These are phyloP conservation scores for Candida buenavistaensis DNA, from an alignment of 1,139 yeast genomes.

Conservation along the genomic window DNA sequence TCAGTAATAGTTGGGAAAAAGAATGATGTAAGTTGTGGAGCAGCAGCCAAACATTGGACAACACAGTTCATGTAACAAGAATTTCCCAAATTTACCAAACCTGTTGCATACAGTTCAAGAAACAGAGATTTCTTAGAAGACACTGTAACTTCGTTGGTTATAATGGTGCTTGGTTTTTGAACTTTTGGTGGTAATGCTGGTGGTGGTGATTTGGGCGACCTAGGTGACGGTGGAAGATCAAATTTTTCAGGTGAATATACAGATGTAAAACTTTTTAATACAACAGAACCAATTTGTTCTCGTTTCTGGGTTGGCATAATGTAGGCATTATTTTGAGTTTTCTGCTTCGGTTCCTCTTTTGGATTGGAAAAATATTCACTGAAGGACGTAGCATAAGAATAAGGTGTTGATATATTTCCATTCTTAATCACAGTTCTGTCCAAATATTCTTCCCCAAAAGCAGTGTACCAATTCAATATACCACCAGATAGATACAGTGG, in stretches of 20 bases:
- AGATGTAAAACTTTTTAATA: not conserved
- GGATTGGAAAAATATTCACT: constrained; percentile 43
- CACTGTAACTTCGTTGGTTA: constrained; percentile 10
- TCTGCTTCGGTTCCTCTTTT: constrained; percentile 13
- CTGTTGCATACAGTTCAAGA: constrained; percentile 45
- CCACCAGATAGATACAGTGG: constrained; percentile 46
- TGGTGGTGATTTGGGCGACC: constrained; percentile 3
- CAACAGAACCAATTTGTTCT: constrained; percentile 7
- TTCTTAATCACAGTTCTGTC: constrained; percentile 16
- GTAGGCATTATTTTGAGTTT: constrained; percentile 4
- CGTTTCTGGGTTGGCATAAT: constrained; percentile 7
- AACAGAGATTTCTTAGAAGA: constrained; percentile 16
- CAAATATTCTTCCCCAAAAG: constrained; percentile 32
- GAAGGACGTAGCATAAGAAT: constrained; percentile 33
- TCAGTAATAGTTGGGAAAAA: constrained; percentile 34
- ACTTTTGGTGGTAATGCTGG: constrained; percentile 6
- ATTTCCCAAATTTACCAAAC: constrained; percentile 81
- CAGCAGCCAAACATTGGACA: constrained; percentile 71
- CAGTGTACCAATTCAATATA: constrained; percentile 36
- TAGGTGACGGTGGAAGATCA: constrained; percentile 1
- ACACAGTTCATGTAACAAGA: constrained; percentile 94
- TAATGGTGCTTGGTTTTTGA: constrained; percentile 15
- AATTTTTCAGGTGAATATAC: constrained; percentile 3
- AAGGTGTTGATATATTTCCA: constrained; percentile 1
- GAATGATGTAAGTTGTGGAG: constrained; percentile 42